Percentiles rank a stretch among this genome's conserved stretches.
These are phyloP conservation scores for Trichoderma asperelloides DNA, from an alignment of 495 filamentous ascomycete genomes.

Conservation along the genomic window DNA sequence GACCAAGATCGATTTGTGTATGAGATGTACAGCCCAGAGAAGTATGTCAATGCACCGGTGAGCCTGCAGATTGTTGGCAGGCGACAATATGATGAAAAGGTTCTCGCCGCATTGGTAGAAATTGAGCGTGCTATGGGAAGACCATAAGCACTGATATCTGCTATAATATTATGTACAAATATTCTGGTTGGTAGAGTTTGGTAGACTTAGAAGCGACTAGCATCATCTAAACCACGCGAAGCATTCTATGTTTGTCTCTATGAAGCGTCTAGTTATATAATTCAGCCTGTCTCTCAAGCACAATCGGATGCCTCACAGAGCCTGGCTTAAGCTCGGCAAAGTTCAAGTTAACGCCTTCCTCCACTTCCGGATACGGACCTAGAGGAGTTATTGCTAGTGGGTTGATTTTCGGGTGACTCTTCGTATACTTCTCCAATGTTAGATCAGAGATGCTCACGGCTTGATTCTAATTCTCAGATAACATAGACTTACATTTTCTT, in stretches of 20 bases:
- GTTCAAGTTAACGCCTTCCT: conserved; percentile 18
- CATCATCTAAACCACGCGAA: not conserved
- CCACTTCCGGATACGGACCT: conserved; percentile 56
- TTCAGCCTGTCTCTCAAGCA: not conserved
- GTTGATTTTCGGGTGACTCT: conserved; percentile 42
- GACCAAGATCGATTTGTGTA: conserved; percentile 20
- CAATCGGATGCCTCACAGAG: not conserved
- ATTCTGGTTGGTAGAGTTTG: not conserved
- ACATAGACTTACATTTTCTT: conserved; percentile 37
- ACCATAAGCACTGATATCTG: not conserved
- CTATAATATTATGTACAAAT: not conserved
- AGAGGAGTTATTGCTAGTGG: conserved; percentile 50
- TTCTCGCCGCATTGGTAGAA: conserved; percentile 19
- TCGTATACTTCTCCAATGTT: conserved; percentile 36
- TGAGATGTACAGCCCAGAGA: conserved; percentile 21
- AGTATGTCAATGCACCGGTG: conserved; percentile 33
- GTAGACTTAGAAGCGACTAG: not conserved
- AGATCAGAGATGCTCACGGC: not conserved
- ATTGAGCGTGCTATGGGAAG: conserved; percentile 11
- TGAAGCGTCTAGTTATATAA: not conserved
- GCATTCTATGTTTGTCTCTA: not conserved
- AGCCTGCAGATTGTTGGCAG: conserved; percentile 42
- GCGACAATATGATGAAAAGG: conserved; percentile 27
- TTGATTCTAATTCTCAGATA: not conserved
- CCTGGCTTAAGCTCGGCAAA: not conserved